Percentiles rank a stretch among this genome's conserved stretches.
phyloP scores from a whole-genome alignment of 768 basidiomycete genomes.

The Hebeloma cylindrosporum region DNA sequence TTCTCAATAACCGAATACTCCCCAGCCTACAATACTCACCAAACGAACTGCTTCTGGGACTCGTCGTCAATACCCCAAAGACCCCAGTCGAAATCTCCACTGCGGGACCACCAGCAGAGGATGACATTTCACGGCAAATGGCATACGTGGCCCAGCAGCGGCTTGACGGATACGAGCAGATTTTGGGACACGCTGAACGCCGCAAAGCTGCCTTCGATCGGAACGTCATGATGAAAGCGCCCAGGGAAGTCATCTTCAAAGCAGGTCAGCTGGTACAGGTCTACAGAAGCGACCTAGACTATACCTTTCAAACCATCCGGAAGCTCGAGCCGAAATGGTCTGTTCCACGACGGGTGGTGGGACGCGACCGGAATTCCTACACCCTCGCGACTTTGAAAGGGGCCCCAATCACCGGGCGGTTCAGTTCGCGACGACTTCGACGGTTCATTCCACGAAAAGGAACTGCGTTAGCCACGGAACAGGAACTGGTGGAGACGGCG shows the following conservation, averaged over 20 bases:
- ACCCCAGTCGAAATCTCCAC: not conserved
- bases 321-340: conserved; percentile 19
- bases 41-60: conserved; percentile 33
- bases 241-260: conserved; percentile 25
- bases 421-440: conserved; percentile 15
- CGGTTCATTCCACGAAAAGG: conserved; percentile 24
- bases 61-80: conserved; percentile 29
- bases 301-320: conserved; percentile 9
- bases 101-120: not conserved
- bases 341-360: conserved; percentile 9
- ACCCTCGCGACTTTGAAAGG: conserved; percentile 14
- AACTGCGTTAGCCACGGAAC: conserved; percentile 18
- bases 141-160: conserved; percentile 30
- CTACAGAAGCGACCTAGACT: conserved; percentile 14
- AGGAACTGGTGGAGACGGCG: conserved; percentile 11
- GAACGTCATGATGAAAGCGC: conserved; percentile 10
- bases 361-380: conserved; percentile 12
- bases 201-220: conserved; percentile 29
- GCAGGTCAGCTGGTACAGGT: conserved; percentile 14
- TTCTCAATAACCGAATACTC: conserved; percentile 25
- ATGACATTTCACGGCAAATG: conserved; percentile 22
- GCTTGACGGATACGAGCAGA: conserved; percentile 27
- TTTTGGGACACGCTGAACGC: conserved; percentile 21
- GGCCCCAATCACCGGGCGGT: conserved; percentile 6
- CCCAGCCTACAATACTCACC: conserved; percentile 27